phyloP scores from a whole-genome alignment of 768 basidiomycete genomes.

The Lactarius psammicola region DNA sequence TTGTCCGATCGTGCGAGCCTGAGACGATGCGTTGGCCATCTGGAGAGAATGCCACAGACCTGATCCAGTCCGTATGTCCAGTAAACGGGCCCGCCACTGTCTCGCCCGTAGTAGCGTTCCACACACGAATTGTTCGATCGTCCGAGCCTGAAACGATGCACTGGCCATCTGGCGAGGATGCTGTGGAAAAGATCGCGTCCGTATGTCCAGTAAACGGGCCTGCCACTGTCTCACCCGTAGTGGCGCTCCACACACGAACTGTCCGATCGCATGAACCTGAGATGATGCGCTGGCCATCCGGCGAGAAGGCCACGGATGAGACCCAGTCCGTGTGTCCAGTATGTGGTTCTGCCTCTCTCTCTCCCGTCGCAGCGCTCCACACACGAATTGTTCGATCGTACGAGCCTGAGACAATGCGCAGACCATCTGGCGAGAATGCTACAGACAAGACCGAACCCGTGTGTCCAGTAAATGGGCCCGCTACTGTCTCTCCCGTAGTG shows the following conservation, averaged over 20 bases:
- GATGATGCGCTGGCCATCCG: background rate
- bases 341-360: background rate
- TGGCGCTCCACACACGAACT: background rate
- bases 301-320: background rate
- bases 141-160: background rate
- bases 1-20: background rate
- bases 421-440: background rate
- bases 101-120: background rate
- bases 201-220: background rate
- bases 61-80: background rate
- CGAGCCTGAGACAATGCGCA: background rate
- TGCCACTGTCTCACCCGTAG: background rate
- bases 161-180: background rate
- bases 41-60: background rate
- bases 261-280: background rate
- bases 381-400: too few species aligned
- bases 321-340: background rate
- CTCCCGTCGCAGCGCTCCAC: background rate
- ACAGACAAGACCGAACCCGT: background rate
- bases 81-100: background rate
- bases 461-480: background rate
- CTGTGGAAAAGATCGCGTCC: fast-evolving
- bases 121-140: background rate
- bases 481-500: background rate
- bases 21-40: background rate